Evolutionary conservation across 805 yeast genomes (phyloP).

Genomic region (Lipomyces japonicus): DNA sequence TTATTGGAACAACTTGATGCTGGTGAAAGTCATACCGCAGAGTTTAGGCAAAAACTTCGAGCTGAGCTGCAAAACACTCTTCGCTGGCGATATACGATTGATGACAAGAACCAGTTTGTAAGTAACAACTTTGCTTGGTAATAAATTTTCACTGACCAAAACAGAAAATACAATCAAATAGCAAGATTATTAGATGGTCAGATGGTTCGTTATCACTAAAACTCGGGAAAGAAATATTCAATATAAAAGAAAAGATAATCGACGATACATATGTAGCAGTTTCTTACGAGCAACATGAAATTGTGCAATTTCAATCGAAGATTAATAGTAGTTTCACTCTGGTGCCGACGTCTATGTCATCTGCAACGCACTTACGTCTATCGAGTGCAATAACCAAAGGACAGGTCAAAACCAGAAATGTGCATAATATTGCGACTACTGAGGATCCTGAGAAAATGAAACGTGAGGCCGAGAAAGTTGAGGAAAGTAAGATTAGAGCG

Average conservation of each 20-base stretch:
- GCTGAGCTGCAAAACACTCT: conserved; percentile 76
- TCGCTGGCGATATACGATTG: conserved; percentile 88
- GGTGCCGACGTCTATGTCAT: conserved; percentile 85
- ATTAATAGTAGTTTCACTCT: conserved; percentile 65
- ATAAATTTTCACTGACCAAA: not conserved
- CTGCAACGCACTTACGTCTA: conserved; percentile 74
- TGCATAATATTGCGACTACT: conserved; percentile 36
- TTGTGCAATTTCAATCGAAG: conserved; percentile 64
- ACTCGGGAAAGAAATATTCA: conserved; percentile 83
- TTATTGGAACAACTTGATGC: conserved; percentile 38
- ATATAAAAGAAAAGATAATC: conserved; percentile 59
- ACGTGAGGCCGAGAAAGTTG: conserved; percentile 44
- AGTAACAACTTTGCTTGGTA: not conserved
- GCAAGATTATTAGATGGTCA: conserved; percentile 88
- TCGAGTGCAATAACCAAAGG: conserved; percentile 46
- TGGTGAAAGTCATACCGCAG: conserved; percentile 18
- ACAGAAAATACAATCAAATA: conserved; percentile 66
- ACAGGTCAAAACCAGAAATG: conserved; percentile 38
- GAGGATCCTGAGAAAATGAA: conserved; percentile 46
- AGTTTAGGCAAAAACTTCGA: conserved; percentile 35
- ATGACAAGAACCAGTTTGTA: conserved; percentile 55
- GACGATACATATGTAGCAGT: conserved; percentile 69
- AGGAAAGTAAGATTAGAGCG: conserved; percentile 40
- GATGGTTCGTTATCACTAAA: conserved; percentile 86
- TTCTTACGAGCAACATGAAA: conserved; percentile 66